Evolutionary conservation across 2,329 filamentous ascomycete genomes (phyloP).

Genomic region (Ceratocystis variospora): DNA sequence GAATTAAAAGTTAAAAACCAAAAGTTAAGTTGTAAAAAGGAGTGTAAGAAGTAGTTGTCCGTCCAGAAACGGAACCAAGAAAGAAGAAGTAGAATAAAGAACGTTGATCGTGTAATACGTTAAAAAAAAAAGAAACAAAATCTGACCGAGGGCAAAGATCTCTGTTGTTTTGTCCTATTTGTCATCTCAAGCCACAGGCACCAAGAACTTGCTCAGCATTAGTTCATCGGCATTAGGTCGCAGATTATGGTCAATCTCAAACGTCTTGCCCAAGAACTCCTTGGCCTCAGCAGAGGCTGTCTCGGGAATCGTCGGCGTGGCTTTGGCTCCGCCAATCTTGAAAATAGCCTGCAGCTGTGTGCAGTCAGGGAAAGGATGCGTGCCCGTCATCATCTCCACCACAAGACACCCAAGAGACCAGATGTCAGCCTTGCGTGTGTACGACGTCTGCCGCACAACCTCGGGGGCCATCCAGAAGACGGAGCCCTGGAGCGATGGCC

Average conservation of each 20-base stretch:
- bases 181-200: constrained; percentile 39
- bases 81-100: background rate
- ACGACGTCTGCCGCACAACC: constrained; percentile 93
- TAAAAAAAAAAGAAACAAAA: background rate
- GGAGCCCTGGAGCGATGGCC: constrained; percentile 79
- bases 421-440: constrained; percentile 96
- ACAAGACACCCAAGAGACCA: constrained; percentile 95
- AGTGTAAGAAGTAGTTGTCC: constrained; percentile 8
- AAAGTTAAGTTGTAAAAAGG: constrained; percentile 9
- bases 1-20: constrained; percentile 12
- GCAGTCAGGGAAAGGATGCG: constrained; percentile 91
- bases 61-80: background rate
- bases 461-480: constrained; percentile 99
- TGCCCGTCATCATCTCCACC: constrained; percentile 98
- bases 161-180: no score
- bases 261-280: constrained; percentile 73
- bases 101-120: background rate
- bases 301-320: constrained; percentile 77
- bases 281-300: constrained; percentile 72
- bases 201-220: constrained; percentile 68
- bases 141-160: no score
- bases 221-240: constrained; percentile 85
- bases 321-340: constrained; percentile 84
- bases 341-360: constrained; percentile 97
- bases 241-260: constrained; percentile 89